Percentiles rank a stretch among this genome's conserved stretches.
Conservation (phyloP, 768 basidiomycete genomes). For the Auriscalpium orientale region DNA sequence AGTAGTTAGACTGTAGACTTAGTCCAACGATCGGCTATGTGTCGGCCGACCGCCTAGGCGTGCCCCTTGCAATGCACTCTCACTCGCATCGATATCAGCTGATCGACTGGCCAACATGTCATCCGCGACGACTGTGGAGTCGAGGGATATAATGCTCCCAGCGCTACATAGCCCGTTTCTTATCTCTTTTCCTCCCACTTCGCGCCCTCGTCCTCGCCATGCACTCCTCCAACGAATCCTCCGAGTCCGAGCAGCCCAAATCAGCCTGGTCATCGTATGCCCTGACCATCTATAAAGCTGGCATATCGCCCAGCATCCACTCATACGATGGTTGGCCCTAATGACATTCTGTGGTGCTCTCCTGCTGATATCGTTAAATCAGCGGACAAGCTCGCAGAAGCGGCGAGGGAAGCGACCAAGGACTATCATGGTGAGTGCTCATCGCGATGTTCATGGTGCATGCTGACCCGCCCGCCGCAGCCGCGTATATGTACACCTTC, state of each 20-base stretch:
- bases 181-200: neutral
- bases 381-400: slow-evolving; percentile 57
- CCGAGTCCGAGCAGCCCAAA: neutral
- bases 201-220: neutral
- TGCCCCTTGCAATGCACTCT: too few relatives aligned
- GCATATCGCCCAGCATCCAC: slow-evolving; percentile 28
- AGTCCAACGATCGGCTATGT: too few relatives aligned
- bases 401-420: slow-evolving; percentile 56
- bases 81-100: too few relatives aligned
- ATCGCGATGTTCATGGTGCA: neutral
- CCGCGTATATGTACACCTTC: slow-evolving; percentile 65
- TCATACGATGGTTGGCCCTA: slow-evolving; percentile 55
- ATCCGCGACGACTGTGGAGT: too few relatives aligned
- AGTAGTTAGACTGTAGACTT: too few relatives aligned
- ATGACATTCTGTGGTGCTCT: too few relatives aligned
- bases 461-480: slow-evolving; percentile 25
- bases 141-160: too few relatives aligned
- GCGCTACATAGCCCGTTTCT: neutral
- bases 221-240: neutral
- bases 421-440: slow-evolving; percentile 38
- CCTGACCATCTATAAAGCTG: neutral
- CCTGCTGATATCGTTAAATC: too few relatives aligned
- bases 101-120: too few relatives aligned
- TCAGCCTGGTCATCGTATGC: neutral
- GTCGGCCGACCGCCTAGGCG: too few relatives aligned